These are phyloP conservation scores for Rhodomyrtus tomentosa DNA, from an alignment of 345 rosid genomes.

Conservation along the genomic window DNA sequence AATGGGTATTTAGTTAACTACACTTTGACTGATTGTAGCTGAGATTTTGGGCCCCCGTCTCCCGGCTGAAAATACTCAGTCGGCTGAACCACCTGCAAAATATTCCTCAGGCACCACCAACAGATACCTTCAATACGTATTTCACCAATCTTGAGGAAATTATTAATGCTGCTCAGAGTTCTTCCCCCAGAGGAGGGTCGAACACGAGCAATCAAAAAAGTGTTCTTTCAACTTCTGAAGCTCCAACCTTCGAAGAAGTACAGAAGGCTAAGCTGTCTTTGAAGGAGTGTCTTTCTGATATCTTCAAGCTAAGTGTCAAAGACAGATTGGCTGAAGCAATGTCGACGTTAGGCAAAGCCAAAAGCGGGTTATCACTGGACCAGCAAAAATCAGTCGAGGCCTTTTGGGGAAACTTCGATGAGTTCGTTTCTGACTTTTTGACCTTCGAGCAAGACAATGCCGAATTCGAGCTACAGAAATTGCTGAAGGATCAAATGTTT, in stretches of 20 bases:
- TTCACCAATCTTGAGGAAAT: not conserved
- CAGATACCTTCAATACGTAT: not conserved
- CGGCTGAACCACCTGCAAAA: not conserved
- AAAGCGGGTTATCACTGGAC: not conserved
- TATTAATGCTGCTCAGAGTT: not conserved
- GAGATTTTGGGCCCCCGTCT: not conserved
- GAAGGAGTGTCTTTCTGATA: conserved; percentile 6
- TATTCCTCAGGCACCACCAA: not conserved
- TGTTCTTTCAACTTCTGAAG: not conserved
- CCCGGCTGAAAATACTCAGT: too few relatives aligned
- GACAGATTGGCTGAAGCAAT: not conserved
- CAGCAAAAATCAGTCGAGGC: not conserved
- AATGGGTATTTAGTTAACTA: not conserved
- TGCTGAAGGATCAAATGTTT: not conserved
- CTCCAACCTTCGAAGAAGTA: not conserved
- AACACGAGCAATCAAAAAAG: not conserved
- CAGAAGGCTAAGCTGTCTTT: conserved; percentile 1
- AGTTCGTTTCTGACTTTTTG: not conserved
- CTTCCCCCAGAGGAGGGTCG: not conserved
- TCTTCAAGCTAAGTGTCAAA: conserved; percentile 2
- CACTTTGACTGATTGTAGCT: not conserved
- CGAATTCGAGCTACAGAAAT: not conserved
- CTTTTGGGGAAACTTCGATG: not conserved
- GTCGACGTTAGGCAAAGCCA: not conserved
- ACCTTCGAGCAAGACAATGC: conserved; percentile 1